A percentile compares a stretch with the other conserved stretches of the same genome.
These are phyloP conservation scores for Dalbergia cultrata DNA, from an alignment of 306 rosid genomes.

Conservation along the genomic window DNA sequence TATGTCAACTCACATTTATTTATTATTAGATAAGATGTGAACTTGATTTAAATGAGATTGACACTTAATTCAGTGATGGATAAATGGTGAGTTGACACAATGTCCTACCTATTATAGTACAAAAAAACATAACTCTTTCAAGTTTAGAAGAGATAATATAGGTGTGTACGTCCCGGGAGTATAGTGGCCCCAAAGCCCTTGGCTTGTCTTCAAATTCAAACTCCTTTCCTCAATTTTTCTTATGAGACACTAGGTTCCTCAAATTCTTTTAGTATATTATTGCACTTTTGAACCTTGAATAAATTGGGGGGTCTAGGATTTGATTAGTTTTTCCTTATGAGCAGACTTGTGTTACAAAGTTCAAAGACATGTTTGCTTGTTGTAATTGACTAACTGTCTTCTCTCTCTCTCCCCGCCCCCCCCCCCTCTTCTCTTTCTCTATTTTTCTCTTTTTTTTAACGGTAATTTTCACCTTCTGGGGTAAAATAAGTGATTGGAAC, in stretches of 20 bases:
- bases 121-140: neutral
- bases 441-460: too few species aligned
- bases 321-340: slow-evolving; percentile 6
- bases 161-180: slow-evolving; percentile 2
- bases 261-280: too few species aligned
- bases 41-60: too few species aligned
- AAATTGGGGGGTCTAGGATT: slow-evolving; percentile 29
- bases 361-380: neutral
- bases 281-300: too few species aligned
- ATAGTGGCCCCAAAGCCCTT: slow-evolving; percentile 48
- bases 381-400: neutral
- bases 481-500: neutral
- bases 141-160: neutral
- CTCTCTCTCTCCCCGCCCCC: too few species aligned
- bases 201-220: slow-evolving; percentile 41
- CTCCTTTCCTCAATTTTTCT: slow-evolving; percentile 28
- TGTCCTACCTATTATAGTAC: too few species aligned
- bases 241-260: too few species aligned
- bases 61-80: too few species aligned
- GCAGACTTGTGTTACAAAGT: neutral
- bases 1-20: too few species aligned
- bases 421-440: too few species aligned
- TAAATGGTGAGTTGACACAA: too few species aligned
- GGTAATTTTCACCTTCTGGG: neutral
- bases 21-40: too few species aligned